Evolutionary conservation across 1,139 yeast genomes (phyloP).

Genomic region (Trichomonascaceae sp.): DNA sequence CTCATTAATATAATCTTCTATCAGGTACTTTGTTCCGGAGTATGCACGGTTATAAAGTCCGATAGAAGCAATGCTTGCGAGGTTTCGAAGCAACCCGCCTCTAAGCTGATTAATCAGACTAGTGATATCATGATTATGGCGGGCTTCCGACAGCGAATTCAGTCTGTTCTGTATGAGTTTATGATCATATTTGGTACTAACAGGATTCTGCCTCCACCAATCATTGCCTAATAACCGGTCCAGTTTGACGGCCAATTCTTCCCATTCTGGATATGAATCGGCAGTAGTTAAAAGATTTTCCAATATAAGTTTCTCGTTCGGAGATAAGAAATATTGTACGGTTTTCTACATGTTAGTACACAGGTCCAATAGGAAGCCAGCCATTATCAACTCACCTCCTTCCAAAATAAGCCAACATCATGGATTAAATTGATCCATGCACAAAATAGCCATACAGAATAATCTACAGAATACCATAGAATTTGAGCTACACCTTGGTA

Average conservation of each 20-base stretch:
- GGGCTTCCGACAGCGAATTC: constrained; percentile 55
- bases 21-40: constrained; percentile 79
- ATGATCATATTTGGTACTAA: constrained; percentile 79
- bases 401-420: constrained; percentile 27
- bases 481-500: constrained; percentile 1
- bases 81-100: constrained; percentile 79
- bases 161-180: constrained; percentile 70
- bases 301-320: constrained; percentile 19
- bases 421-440: constrained; percentile 22
- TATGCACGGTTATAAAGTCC: constrained; percentile 74
- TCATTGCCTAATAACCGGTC: constrained; percentile 34
- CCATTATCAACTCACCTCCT: constrained; percentile 15
- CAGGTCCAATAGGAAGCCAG: neutral
- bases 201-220: constrained; percentile 63
- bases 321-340: constrained; percentile 16
- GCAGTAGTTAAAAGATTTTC: constrained; percentile 23
- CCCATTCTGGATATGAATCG: constrained; percentile 31
- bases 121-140: constrained; percentile 52
- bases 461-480: constrained; percentile 8
- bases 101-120: constrained; percentile 64
- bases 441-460: constrained; percentile 18
- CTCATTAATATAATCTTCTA: constrained; percentile 80
- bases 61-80: constrained; percentile 85
- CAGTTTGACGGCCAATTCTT: constrained; percentile 29
- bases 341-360: constrained; percentile 12